Evolutionary conservation across 495 filamentous ascomycete genomes (phyloP).

Genomic region (Schizothecium vesticola): DNA sequence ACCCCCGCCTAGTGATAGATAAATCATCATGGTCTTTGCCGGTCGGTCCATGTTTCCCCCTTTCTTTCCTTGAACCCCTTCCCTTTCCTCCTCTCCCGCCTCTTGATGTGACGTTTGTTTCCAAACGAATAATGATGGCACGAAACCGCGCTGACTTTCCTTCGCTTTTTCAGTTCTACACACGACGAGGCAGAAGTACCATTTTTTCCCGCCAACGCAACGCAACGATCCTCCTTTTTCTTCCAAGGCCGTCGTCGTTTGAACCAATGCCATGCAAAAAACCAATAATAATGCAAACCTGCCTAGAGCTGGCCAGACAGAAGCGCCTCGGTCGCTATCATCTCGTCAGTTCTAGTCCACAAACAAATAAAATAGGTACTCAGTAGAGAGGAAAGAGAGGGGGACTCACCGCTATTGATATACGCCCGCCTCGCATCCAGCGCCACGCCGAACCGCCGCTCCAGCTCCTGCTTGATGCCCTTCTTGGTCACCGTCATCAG

Average conservation of each 20-base stretch:
- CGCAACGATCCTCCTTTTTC: too few species aligned
- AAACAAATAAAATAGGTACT: background rate
- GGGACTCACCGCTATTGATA: slow-evolving; percentile 83
- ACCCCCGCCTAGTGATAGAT: background rate
- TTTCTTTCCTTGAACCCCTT: background rate
- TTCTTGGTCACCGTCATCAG: slow-evolving; percentile 99
- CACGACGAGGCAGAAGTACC: background rate
- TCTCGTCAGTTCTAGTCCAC: slow-evolving; percentile 7
- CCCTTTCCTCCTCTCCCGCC: background rate
- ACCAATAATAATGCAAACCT: background rate
- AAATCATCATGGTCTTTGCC: background rate
- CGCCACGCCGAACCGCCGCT: slow-evolving; percentile 75
- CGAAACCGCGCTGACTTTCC: background rate
- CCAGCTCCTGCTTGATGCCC: slow-evolving; percentile 89
- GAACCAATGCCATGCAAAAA: background rate
- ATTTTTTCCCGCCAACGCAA: background rate
- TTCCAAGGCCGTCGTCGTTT: too few species aligned
- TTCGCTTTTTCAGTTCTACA: background rate
- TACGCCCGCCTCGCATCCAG: slow-evolving; percentile 80
- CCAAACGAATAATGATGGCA: background rate
- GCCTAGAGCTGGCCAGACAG: slow-evolving; percentile 41
- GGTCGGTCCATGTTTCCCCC: background rate
- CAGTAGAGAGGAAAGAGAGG: slow-evolving; percentile 1
- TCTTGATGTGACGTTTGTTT: background rate
- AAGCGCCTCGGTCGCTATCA: slow-evolving; percentile 44